A percentile compares a stretch with the other conserved stretches of the same genome.
These are phyloP conservation scores for Suillus americanus DNA, from an alignment of 768 basidiomycete species.

Conservation along the genomic window DNA sequence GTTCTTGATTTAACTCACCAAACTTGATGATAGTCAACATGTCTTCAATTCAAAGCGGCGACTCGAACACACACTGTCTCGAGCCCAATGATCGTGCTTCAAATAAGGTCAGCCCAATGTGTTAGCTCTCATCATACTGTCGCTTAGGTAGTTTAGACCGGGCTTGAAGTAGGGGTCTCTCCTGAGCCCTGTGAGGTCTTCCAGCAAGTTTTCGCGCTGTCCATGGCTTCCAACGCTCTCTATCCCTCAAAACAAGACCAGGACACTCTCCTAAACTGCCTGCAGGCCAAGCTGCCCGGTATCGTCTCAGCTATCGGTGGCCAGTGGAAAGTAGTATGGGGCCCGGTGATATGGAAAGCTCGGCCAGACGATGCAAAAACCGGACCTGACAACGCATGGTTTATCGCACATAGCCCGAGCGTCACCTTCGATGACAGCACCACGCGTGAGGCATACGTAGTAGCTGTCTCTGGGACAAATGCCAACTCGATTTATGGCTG, in stretches of 20 bases:
- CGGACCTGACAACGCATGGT: constrained; percentile 19
- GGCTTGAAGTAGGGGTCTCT: not conserved
- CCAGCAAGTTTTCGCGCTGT: constrained; percentile 17
- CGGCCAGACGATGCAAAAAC: not conserved
- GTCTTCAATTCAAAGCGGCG: not conserved
- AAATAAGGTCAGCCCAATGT: not conserved
- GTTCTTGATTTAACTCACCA: not conserved
- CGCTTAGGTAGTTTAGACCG: not conserved
- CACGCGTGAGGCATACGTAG: constrained; percentile 9
- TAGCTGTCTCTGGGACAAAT: constrained; percentile 17
- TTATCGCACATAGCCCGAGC: constrained; percentile 10
- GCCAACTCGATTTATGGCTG: not conserved
- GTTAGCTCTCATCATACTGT: not conserved
- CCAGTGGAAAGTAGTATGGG: constrained; percentile 14
- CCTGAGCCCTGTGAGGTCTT: constrained; percentile 10
- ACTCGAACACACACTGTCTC: not conserved
- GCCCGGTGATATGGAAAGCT: constrained; percentile 17
- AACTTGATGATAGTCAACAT: not conserved
- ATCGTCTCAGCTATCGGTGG: not conserved
- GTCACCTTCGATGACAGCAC: constrained; percentile 15
- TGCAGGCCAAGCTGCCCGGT: not conserved
- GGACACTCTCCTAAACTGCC: not conserved
- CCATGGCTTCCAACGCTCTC: constrained; percentile 8
- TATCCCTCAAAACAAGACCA: not conserved
- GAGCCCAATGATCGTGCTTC: not conserved